Conservation (phyloP, 805 yeast genomes). For the Nakazawaea wyomingensis region DNA sequence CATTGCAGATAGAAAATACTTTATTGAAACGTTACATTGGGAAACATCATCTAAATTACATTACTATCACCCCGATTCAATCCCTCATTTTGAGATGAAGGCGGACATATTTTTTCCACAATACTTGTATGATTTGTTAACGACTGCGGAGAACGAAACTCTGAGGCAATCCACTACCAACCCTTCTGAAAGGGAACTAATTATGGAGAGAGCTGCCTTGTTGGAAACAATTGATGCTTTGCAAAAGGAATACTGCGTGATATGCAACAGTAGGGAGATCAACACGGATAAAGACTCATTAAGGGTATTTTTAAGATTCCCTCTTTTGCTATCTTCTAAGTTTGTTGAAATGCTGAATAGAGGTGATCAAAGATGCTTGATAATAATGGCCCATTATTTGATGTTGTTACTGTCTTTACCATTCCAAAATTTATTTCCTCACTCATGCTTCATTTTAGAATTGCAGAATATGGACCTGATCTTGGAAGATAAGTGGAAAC, state of each 20-base stretch:
- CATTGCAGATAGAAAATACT: neutral
- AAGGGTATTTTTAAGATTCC: conserved; percentile 1
- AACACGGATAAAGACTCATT: conserved; percentile 3
- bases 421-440: neutral
- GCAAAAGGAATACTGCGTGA: conserved; percentile 21
- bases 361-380: conserved; percentile 5
- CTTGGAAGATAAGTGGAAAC: conserved; percentile 1
- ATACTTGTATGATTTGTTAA: conserved; percentile 1
- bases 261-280: conserved; percentile 10
- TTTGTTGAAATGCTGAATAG: neutral
- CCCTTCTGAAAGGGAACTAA: too few relatives aligned
- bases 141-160: too few relatives aligned
- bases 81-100: neutral
- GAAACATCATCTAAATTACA: neutral
- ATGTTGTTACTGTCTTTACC: conserved; percentile 6
- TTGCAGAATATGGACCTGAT: conserved; percentile 1
- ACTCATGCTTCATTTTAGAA: neutral
- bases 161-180: too few relatives aligned
- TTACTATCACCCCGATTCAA: neutral
- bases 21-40: neutral
- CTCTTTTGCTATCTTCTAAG: neutral
- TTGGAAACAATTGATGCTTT: neutral
- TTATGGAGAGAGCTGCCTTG: neutral
- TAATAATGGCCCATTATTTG: conserved; percentile 8
- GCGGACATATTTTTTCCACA: conserved; percentile 2